Base-by-base conservation (phyloP, 2,329 filamentous ascomycete genomes). In the Nigrospora oryzae region DNA sequence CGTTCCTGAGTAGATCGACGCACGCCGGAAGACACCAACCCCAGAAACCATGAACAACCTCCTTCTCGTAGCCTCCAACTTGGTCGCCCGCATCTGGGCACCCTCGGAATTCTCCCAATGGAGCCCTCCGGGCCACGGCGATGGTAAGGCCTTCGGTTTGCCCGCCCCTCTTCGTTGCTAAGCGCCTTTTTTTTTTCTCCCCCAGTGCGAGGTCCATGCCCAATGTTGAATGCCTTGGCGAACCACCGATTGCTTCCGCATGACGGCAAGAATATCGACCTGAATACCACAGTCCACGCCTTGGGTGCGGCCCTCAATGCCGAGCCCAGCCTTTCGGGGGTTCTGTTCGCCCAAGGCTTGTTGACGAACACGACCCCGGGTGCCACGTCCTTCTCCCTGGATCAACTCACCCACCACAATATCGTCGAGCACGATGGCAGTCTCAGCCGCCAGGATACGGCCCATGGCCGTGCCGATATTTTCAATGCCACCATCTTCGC, bases 401-500 rank as follows among this genome's bases (percentile, higher is more conserved):
- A 73, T 38, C 56, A 72, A 13, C 63, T 75, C 11, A 68, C 66
- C 42, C 59, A 57, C 1, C 71, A 74, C 57, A 69, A 71, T 44
- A 53, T 75, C 14, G 56, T 75, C 6, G 71, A 75, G 45, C 71
- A 74, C 43, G 71, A 75, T 43, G 71, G 65, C 8, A 73, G 69
- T 47, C 44, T 72, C 23, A 72, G 68, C 36, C 73, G 73, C 23
- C 53, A 61, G 2, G 74, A 79, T 46, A 69, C 65, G 10, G 70
- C 60, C 62, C 67, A 74, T 43, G 75, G 74, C 17, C 69, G 71
- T 56, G 71, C 71, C 50, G 65, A 73, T 51, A 45, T 68, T 45
- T 79, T 79, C 62, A 75, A 79, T 57, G 59, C 69, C 43, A 68
- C 64, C 3, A 55, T 76, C 49, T 79, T 77, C 55, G 65, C 70